Evolutionary conservation across 2,329 filamentous ascomycete species (phyloP), one percentile per base, ranked within the genome.

Genomic region (Calonectria henricotiae): DNA sequence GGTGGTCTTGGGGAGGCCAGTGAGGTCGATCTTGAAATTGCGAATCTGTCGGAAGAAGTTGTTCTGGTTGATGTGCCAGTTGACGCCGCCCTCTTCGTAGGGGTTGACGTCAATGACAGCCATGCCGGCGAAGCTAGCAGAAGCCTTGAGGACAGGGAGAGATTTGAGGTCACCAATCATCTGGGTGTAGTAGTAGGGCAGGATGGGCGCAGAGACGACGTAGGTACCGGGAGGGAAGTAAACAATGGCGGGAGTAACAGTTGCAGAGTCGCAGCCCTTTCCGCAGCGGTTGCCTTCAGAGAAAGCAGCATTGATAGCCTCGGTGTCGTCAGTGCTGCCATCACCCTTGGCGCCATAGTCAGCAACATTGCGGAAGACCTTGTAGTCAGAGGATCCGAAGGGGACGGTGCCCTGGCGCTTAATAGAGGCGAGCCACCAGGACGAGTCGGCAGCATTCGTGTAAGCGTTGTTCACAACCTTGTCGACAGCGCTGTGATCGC

Each of bases 211-310:
- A 80, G 91, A 94, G 76, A 98, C 91, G 20, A 93, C 79, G 79
- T 98, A 98, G 67, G 91, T 97, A 74, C 96, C 95, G 12, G 94
- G 87, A 44, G 95, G 95, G 86, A 98, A 97, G 86, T 97, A 98
- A 64, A 98, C 90, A 15, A 98, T 85, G 30, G 94, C 96, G 0
- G 96, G 96, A 1, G 91, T 90, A n/a, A 89, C 89, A 3, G 96
- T 98, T 37, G 89, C 90, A 1, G 94, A 97, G 80, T 96, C 93
- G 80, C 96, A 98, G 72, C 90, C 90, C 73, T 89, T 80, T 44
- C 94, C 94, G 79, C 96, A 98, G 49, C 96, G 93, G 76, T 88
- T 86, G 32, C 94, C 94, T n/a, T 90, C 89, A 5, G 89, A 87
- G 77, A 98, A 93, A 73, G 95, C 95, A 46, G 85, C 82, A 85